Evolutionary conservation across 768 basidiomycete species (phyloP), one percentile per base, ranked within the genome.

Genomic region (Podaxis rugospora): DNA sequence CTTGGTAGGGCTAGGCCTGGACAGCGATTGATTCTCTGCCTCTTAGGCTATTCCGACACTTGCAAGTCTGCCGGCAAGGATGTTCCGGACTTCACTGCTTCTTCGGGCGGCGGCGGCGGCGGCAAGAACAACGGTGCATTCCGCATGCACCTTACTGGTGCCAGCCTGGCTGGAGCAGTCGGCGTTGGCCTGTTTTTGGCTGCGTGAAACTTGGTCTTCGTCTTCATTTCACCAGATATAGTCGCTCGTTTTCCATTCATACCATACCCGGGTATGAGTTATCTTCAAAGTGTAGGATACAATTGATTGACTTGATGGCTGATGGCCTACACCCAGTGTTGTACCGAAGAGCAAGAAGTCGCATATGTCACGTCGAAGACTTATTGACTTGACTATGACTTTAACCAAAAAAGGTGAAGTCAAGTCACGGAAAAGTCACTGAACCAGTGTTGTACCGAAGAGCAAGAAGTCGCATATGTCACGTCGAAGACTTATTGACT

Each of bases 41-140:
- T 16, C 2, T 18, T 25, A 59, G 59, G n/a, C n/a, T 60, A 60
- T 18, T 10, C 51, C 21, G 23, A 44, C 16, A 42, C 59, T 46
- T 60, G 59, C 51, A 54, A 53, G 21, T 44, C 59, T 18, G 51
- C 25, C 21, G 57, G 57, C 25, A 37, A 51, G 11, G 25, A 9
- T 21, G 57, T 59, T 25, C 57, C 57, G 16, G 13, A 5, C 35
- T 59, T 52, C 37, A 28, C n/a, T 6, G 51, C 28, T n/a, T 52
- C 51, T 32, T 52, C 51, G 23, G 14, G 39, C 11, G 5, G 18
- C 47, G 14, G 39, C 11, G 5, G 18, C 47, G 5, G 47, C 6
- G 10, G 16, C 14, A 7, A 42, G n/a, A 42, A 23, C 35, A 57
- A n/a, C 10, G 57, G 57, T 27, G 57, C 57, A 5, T 51, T 49